These are phyloP conservation scores for Apiospora koreana DNA, from an alignment of 2,329 filamentous ascomycete species.

Conservation along the genomic window DNA sequence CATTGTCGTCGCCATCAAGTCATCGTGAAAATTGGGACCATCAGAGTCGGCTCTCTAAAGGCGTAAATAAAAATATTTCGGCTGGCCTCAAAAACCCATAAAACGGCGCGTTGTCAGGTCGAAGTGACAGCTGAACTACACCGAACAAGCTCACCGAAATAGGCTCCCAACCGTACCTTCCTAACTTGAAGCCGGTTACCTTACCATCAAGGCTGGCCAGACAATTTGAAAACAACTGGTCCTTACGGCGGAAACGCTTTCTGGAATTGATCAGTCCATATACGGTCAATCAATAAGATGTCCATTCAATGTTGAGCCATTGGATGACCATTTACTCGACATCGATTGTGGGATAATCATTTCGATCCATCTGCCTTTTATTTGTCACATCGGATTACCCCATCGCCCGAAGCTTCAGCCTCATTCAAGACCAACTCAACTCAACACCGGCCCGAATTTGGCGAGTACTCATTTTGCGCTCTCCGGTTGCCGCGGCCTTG, in stretches of 20 bases:
- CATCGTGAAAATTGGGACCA: too few species aligned
- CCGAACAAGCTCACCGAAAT: not conserved
- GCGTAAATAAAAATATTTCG: not conserved
- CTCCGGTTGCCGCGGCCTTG: not conserved
- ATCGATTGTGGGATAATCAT: not conserved
- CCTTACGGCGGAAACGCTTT: not conserved
- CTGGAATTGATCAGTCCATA: too few species aligned
- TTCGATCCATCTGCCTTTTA: not conserved
- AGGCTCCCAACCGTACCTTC: not conserved
- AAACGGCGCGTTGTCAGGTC: not conserved
- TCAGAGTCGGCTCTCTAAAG: not conserved
- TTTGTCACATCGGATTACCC: not conserved
- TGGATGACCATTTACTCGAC: not conserved
- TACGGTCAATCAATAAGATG: not conserved
- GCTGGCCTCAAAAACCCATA: not conserved
- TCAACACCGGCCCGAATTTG: too few species aligned
- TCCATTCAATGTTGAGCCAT: not conserved
- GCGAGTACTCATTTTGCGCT: not conserved
- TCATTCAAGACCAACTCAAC: not conserved
- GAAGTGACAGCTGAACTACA: not conserved
- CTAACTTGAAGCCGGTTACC: not conserved
- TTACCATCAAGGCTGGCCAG: not conserved
- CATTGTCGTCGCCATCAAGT: not conserved
- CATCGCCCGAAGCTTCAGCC: not conserved
- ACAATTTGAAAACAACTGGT: not conserved